phyloP scores from a whole-genome alignment of 345 rosid genomes.

The Reutealis trisperma region DNA sequence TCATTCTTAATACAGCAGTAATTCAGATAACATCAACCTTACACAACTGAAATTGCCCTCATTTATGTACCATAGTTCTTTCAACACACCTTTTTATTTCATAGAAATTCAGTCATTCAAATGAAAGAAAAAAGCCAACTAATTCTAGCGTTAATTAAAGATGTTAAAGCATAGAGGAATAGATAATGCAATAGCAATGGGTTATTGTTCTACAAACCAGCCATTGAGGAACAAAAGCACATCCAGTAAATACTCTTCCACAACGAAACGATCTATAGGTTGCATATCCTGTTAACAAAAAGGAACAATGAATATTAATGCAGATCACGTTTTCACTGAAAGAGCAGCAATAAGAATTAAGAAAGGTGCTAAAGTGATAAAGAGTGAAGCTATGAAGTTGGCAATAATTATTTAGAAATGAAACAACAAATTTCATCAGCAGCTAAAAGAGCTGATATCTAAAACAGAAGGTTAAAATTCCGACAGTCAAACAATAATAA shows the following conservation, averaged over 20 bases:
- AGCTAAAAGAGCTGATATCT: neutral
- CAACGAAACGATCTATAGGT: slow-evolving; percentile 90
- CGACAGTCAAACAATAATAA: neutral
- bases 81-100: neutral
- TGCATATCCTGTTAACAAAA: slow-evolving; percentile 71
- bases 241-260: slow-evolving; percentile 93
- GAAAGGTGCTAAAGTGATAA: neutral
- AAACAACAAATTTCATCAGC: neutral
- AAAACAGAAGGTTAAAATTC: no score
- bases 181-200: neutral
- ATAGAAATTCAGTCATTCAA: neutral
- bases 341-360: neutral
- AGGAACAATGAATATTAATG: slow-evolving; percentile 1
- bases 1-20: neutral
- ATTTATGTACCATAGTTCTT: neutral
- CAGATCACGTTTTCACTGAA: neutral
- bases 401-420: neutral
- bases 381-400: neutral
- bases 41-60: neutral
- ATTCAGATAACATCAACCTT: slow-evolving; percentile 10
- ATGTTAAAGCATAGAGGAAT: neutral
- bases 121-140: neutral
- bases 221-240: slow-evolving; percentile 95
- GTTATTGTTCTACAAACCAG: slow-evolving; percentile 56
- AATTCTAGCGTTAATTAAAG: neutral